A percentile compares a stretch with the other conserved stretches of the same genome.
phyloP scores from a whole-genome alignment of 2,329 filamentous ascomycete species.

The Pestalotiopsis fici region DNA sequence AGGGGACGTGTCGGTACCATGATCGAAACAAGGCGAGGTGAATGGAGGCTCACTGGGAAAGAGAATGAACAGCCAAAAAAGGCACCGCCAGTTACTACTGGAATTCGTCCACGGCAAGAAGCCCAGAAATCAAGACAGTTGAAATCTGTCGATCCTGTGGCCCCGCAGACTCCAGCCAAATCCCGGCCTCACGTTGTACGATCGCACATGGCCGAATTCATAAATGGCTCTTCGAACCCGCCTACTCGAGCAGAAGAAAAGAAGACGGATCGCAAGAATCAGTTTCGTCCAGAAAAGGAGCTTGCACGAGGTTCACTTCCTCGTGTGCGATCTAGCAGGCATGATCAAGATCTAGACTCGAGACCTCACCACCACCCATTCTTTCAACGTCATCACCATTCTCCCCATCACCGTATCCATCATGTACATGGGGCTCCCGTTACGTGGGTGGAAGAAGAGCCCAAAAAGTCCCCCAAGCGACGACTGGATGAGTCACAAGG shows the following conservation, averaged over 20 bases:
- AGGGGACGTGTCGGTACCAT: not conserved
- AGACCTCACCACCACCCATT: not conserved
- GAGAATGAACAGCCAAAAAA: not conserved
- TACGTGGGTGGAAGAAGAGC: not conserved
- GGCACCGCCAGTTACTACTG: not conserved
- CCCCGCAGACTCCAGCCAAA: not conserved
- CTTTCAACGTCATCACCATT: not conserved
- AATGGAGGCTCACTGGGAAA: not conserved
- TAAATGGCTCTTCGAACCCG: not conserved
- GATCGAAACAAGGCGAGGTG: not conserved
- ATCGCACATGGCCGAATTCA: not conserved
- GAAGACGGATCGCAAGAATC: not conserved
- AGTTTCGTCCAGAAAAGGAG: not conserved
- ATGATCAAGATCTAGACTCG: not conserved
- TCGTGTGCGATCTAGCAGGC: not conserved
- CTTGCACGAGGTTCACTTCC: not conserved
- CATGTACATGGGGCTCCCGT: not conserved
- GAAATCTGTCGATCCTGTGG: not conserved
- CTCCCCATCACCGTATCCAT: not conserved
- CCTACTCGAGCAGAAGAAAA: not conserved
- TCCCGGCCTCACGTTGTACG: not conserved
- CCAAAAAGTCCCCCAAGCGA: not conserved
- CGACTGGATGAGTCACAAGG: not conserved
- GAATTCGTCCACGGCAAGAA: not conserved
- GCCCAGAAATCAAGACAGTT: not conserved